Percentiles rank a stretch among this genome's conserved stretches.
Evolutionary conservation across 352 stramenopile species (phyloP).

Genomic region (Phytopythium montanum): DNA sequence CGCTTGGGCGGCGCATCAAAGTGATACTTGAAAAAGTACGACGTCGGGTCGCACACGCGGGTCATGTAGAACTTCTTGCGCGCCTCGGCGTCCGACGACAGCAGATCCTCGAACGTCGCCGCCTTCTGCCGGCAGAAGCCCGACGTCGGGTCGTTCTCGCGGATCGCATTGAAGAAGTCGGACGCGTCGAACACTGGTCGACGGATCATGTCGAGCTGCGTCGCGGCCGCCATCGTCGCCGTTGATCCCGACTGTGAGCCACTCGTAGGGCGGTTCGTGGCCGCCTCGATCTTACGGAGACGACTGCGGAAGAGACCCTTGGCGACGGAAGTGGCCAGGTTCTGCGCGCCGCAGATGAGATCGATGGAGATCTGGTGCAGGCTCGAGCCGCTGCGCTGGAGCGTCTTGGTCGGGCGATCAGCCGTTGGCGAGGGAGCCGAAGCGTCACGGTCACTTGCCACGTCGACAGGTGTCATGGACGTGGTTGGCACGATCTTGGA

Average conservation of each 20-base stretch:
- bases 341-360: slow-evolving; percentile 71
- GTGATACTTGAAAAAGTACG: slow-evolving; percentile 90
- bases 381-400: slow-evolving; percentile 27
- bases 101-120: slow-evolving; percentile 75
- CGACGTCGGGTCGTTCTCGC: slow-evolving; percentile 77
- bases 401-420: not conserved
- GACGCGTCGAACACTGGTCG: slow-evolving; percentile 54
- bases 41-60: slow-evolving; percentile 83
- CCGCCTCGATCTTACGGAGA: slow-evolving; percentile 43
- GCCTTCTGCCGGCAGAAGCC: slow-evolving; percentile 74
- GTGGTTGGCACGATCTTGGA: slow-evolving; percentile 31
- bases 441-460: not conserved
- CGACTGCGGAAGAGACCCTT: slow-evolving; percentile 74
- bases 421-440: not conserved
- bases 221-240: slow-evolving; percentile 7
- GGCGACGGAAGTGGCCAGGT: slow-evolving; percentile 62
- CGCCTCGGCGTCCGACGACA: slow-evolving; percentile 52
- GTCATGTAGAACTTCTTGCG: slow-evolving; percentile 83
- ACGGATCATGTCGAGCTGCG: slow-evolving; percentile 72
- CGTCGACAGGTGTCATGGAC: not conserved
- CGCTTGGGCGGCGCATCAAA: slow-evolving; percentile 68
- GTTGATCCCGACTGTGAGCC: not conserved
- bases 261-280: not conserved
- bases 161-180: slow-evolving; percentile 79
- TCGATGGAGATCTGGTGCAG: slow-evolving; percentile 72